A percentile compares a stretch with the other conserved stretches of the same genome.
These are phyloP conservation scores for Penicillium glabrum DNA, from an alignment of 2,329 filamentous ascomycete species.

Conservation along the genomic window DNA sequence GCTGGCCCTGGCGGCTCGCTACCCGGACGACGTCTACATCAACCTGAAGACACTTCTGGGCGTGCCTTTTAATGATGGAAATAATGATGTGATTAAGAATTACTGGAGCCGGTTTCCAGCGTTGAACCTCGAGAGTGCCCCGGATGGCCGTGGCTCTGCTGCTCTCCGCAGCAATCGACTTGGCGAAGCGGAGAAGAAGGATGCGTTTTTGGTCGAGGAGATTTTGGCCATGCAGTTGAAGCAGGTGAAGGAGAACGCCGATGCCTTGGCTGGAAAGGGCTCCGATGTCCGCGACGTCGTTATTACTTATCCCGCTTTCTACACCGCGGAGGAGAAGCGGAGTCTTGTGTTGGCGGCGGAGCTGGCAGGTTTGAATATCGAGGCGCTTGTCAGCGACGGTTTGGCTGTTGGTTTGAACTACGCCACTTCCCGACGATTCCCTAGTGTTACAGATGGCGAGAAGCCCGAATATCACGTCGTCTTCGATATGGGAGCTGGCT, in stretches of 20 bases:
- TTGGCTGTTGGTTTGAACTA: slow-evolving; percentile 94
- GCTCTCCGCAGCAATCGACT: slow-evolving; percentile 78
- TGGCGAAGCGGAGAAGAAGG: slow-evolving; percentile 62
- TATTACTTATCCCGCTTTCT: slow-evolving; percentile 87
- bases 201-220: slow-evolving; percentile 77
- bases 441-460: slow-evolving; percentile 74
- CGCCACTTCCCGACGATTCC: slow-evolving; percentile 86
- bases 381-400: slow-evolving; percentile 84
- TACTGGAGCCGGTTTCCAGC: slow-evolving; percentile 78
- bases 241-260: slow-evolving; percentile 86
- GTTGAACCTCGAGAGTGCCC: slow-evolving; percentile 62
- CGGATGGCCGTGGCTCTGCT: slow-evolving; percentile 63
- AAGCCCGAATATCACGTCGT: slow-evolving; percentile 91
- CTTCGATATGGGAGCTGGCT: slow-evolving; percentile 97
- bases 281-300: slow-evolving; percentile 76
- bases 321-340: slow-evolving; percentile 84
- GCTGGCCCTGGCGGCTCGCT: slow-evolving; percentile 79
- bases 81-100: slow-evolving; percentile 58
- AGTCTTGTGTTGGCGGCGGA: slow-evolving; percentile 82
- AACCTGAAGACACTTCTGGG: slow-evolving; percentile 93
- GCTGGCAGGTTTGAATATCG: slow-evolving; percentile 81
- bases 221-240: slow-evolving; percentile 94
- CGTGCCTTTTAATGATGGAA: slow-evolving; percentile 50
- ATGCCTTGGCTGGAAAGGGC: slow-evolving; percentile 74
- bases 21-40: slow-evolving; percentile 89